Conservation (phyloP, 2,329 filamentous ascomycete species). For the Scytalidium lignicola region DNA sequence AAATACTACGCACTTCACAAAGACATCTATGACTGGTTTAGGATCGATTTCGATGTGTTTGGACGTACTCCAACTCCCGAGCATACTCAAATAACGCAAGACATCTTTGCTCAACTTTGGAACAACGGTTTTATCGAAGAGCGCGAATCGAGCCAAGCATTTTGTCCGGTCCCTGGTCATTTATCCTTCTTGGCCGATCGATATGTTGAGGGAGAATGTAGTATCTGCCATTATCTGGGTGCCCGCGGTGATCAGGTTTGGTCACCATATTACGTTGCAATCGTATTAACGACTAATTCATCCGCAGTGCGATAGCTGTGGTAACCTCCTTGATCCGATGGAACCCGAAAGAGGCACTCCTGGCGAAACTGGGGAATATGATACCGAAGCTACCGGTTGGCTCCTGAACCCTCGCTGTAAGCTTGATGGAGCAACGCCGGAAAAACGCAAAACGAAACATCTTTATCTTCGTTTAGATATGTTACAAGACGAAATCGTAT, state of each 20-base stretch:
- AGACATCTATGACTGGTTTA: conserved; percentile 93
- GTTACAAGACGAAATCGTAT: conserved; percentile 69
- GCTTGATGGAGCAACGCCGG: conserved; percentile 76
- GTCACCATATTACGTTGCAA: too few relatives aligned
- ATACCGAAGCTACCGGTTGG: conserved; percentile 21
- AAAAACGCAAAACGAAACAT: conserved; percentile 80
- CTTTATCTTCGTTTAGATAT: conserved; percentile 84
- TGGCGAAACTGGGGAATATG: background rate
- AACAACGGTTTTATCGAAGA: conserved; percentile 86
- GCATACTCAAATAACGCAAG: conserved; percentile 89
- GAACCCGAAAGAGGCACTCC: conserved; percentile 37
- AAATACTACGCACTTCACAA: conserved; percentile 91
- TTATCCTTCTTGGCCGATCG: conserved; percentile 77
- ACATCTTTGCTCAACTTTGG: conserved; percentile 82
- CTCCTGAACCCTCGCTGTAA: conserved; percentile 87
- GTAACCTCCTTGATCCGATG: conserved; percentile 63
- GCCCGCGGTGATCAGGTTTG: conserved; percentile 60
- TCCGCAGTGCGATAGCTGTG: conserved; percentile 46
- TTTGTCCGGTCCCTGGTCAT: conserved; percentile 65
- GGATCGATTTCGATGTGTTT: conserved; percentile 91
- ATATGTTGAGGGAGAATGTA: conserved; percentile 76
- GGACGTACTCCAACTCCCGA: conserved; percentile 84
- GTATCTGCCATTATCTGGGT: conserved; percentile 66
- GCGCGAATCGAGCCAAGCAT: conserved; percentile 81
- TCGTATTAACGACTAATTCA: too few relatives aligned